Percentiles rank a stretch among this genome's conserved stretches.
These are phyloP conservation scores for Dactylellina haptotyla DNA, from an alignment of 2,329 filamentous ascomycete genomes.

Conservation along the genomic window DNA sequence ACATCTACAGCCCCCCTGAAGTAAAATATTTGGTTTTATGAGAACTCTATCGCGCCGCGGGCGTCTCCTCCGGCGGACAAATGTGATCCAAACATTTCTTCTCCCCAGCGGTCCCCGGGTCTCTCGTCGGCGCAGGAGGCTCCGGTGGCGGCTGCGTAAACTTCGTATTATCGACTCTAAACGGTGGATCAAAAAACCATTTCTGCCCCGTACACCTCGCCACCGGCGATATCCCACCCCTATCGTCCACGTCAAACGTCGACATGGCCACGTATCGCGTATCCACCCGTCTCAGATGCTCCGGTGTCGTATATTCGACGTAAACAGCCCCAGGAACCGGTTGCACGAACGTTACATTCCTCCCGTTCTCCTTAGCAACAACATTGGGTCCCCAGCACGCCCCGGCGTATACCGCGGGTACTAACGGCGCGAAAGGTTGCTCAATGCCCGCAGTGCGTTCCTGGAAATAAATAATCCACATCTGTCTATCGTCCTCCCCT, in stretches of 20 bases:
- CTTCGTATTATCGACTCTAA: conserved; percentile 15
- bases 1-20: too few relatives aligned
- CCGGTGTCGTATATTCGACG: background rate
- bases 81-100: background rate
- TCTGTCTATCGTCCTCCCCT: conserved; percentile 10
- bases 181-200: conserved; percentile 40
- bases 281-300: conserved; percentile 40
- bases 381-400: background rate
- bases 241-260: conserved; percentile 34
- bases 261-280: conserved; percentile 29
- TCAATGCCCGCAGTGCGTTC: too few relatives aligned
- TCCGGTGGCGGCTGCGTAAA: background rate
- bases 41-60: background rate
- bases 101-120: too few relatives aligned
- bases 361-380: background rate
- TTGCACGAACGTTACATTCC: background rate
- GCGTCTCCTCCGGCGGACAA: background rate
- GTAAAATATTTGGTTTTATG: too few relatives aligned
- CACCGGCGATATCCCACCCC: conserved; percentile 16
- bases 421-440: conserved; percentile 32
- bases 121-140: too few relatives aligned
- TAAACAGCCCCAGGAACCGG: conserved; percentile 19
- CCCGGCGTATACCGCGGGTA: conserved; percentile 23
- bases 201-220: conserved; percentile 43
- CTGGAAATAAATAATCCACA: conserved; percentile 36